A percentile compares a stretch with the other conserved stretches of the same genome.
Evolutionary conservation across 2,329 filamentous ascomycete species (phyloP).

Genomic region (Stagonosporopsis cucurbitacearum): DNA sequence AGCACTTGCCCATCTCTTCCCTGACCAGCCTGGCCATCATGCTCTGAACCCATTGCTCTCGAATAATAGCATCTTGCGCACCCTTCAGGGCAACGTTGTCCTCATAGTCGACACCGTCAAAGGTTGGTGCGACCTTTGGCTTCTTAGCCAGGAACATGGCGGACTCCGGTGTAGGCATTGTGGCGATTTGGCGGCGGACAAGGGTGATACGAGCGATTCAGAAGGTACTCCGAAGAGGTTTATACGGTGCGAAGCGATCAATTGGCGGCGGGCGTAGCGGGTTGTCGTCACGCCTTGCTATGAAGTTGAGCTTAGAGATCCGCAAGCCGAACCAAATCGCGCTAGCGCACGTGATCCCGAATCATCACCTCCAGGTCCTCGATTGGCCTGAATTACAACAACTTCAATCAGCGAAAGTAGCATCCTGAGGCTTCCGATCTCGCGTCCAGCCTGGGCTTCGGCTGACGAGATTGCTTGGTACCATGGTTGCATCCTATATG

Average conservation of each 20-base stretch:
- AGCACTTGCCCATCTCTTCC: slow-evolving; percentile 86
- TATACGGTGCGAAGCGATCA: slow-evolving; percentile 11
- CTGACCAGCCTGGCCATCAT: slow-evolving; percentile 87
- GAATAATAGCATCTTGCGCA: slow-evolving; percentile 80
- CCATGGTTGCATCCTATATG: not conserved
- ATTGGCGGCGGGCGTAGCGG: slow-evolving; percentile 22
- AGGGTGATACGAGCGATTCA: not conserved
- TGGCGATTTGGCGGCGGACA: slow-evolving; percentile 28
- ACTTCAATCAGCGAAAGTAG: not conserved
- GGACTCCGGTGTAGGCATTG: slow-evolving; percentile 85
- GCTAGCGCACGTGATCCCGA: slow-evolving; percentile 6
- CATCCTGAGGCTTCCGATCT: slow-evolving; percentile 9
- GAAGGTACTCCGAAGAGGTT: slow-evolving; percentile 9
- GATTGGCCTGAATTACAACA: not conserved
- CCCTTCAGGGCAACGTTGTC: slow-evolving; percentile 81
- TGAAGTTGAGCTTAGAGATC: slow-evolving; percentile 24
- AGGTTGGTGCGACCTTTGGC: slow-evolving; percentile 80
- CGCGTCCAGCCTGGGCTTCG: slow-evolving; percentile 14
- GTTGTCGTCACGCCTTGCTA: slow-evolving; percentile 9
- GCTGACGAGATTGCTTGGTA: not conserved
- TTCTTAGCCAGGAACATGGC: slow-evolving; percentile 82
- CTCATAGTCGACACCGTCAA: slow-evolving; percentile 86
- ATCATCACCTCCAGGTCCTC: slow-evolving; percentile 1
- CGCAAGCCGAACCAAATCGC: slow-evolving; percentile 11
- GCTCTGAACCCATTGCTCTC: slow-evolving; percentile 86